A percentile compares a stretch with the other conserved stretches of the same genome.
Conservation (phyloP, 371 early-diverging fungal genomes). For the Umbelopsis sp. region DNA sequence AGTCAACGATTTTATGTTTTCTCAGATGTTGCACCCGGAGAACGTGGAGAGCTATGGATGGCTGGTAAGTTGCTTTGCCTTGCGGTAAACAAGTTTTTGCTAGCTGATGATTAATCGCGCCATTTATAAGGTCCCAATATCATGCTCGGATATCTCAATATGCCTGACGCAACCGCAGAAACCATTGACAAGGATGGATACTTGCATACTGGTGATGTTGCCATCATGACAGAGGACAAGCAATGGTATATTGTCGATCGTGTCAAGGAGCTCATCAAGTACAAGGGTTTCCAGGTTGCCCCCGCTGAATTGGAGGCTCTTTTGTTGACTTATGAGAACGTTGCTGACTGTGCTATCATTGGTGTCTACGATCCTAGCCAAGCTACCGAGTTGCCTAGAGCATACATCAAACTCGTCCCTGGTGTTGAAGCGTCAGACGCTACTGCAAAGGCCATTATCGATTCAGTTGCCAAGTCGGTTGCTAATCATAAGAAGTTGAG, state of each 20-base stretch:
- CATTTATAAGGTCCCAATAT: constrained; percentile 62
- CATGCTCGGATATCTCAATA: constrained; percentile 77
- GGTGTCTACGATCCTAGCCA: constrained; percentile 53
- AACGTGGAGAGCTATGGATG: constrained; percentile 76
- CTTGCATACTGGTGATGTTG: constrained; percentile 89
- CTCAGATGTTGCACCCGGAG: constrained; percentile 56
- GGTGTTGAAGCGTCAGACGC: constrained; percentile 24
- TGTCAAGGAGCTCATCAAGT: constrained; percentile 78
- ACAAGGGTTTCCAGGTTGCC: constrained; percentile 80
- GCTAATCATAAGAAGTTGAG: constrained; percentile 78
- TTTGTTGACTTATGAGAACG: constrained; percentile 63
- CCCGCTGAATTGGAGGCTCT: constrained; percentile 82
- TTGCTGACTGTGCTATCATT: constrained; percentile 80
- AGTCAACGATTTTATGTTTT: background rate
- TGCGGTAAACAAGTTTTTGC: too few species aligned
- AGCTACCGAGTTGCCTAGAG: constrained; percentile 81
- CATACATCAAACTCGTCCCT: constrained; percentile 68
- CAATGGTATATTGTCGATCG: constrained; percentile 74
- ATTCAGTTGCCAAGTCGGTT: constrained; percentile 64
- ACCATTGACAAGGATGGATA: constrained; percentile 75
- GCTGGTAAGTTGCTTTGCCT: constrained; percentile 36
- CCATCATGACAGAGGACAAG: constrained; percentile 51
- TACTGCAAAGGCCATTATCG: constrained; percentile 31
- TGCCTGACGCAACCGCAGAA: constrained; percentile 68
- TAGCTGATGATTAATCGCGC: too few species aligned